Evolutionary conservation across 2,329 filamentous ascomycete species (phyloP).

Genomic region (Tolypocladium paradoxum): DNA sequence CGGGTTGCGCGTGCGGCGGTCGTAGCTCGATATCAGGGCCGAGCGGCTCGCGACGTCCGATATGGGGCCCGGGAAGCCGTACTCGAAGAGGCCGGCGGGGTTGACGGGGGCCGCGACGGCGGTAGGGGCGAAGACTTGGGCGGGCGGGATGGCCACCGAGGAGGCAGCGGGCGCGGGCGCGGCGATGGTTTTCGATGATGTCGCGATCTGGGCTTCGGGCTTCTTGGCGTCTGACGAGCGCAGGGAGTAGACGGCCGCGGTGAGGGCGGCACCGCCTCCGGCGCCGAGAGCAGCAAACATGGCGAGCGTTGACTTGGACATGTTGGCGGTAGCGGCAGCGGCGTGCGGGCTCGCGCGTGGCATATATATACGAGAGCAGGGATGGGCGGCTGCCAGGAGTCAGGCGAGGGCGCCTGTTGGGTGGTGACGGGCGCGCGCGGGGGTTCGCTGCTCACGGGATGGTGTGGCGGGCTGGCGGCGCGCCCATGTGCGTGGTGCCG

Average conservation of each 20-base stretch:
- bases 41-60: slow-evolving; percentile 68
- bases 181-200: slow-evolving; percentile 15
- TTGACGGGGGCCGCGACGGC: slow-evolving; percentile 44
- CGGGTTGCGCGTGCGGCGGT: slow-evolving; percentile 83
- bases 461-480: neutral
- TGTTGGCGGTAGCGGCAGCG: slow-evolving; percentile 26
- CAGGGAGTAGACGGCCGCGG: slow-evolving; percentile 55
- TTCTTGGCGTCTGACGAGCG: slow-evolving; percentile 24
- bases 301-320: slow-evolving; percentile 71
- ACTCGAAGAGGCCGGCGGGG: slow-evolving; percentile 67
- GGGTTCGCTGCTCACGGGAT: slow-evolving; percentile 3
- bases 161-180: slow-evolving; percentile 16
- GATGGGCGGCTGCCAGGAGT: neutral
- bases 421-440: neutral
- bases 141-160: slow-evolving; percentile 39
- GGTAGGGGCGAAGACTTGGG: slow-evolving; percentile 38
- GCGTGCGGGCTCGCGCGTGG: slow-evolving; percentile 4
- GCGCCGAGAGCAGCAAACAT: slow-evolving; percentile 67
- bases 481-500: slow-evolving; percentile 1
- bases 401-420: neutral
- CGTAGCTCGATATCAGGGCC: slow-evolving; percentile 77
- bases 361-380: slow-evolving; percentile 6
- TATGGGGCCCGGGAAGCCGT: slow-evolving; percentile 86
- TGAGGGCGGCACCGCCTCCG: slow-evolving; percentile 64
- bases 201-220: slow-evolving; percentile 7